A percentile compares a stretch with the other conserved stretches of the same genome.
Evolutionary conservation across 495 filamentous ascomycete species (phyloP).

Genomic region (Acidiella bohemica): DNA sequence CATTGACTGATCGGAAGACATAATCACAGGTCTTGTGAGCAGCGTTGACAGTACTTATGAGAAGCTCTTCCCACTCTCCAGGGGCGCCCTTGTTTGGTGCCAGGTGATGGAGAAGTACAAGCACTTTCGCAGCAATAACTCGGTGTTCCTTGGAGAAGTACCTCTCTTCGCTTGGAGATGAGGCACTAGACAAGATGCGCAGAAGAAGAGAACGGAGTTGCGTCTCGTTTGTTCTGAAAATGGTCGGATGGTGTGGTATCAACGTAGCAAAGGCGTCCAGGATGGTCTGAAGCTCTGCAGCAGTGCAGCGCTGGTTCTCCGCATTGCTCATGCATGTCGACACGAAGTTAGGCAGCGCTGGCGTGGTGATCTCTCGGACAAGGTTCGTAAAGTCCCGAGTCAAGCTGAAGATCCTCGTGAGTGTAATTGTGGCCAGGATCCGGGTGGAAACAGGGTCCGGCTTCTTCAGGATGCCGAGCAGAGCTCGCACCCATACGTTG

Average conservation of each 20-base stretch:
- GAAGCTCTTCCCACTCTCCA: slow-evolving; percentile 58
- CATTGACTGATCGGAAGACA: slow-evolving; percentile 60
- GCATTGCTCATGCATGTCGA: slow-evolving; percentile 49
- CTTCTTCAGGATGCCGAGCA: slow-evolving; percentile 59
- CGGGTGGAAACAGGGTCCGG: slow-evolving; percentile 57
- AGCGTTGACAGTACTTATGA: slow-evolving; percentile 43
- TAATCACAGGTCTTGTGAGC: slow-evolving; percentile 56
- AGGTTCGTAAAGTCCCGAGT: slow-evolving; percentile 69
- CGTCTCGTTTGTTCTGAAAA: slow-evolving; percentile 56
- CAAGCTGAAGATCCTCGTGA: slow-evolving; percentile 69
- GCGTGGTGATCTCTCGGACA: slow-evolving; percentile 77
- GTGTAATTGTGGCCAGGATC: slow-evolving; percentile 55
- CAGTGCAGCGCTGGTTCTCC: slow-evolving; percentile 24
- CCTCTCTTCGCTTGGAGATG: slow-evolving; percentile 16
- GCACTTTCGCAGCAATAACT: slow-evolving; percentile 43
- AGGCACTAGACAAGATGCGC: slow-evolving; percentile 44
- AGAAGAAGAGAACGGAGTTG: slow-evolving; percentile 50
- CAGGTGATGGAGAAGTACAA: slow-evolving; percentile 56
- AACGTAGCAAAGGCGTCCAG: slow-evolving; percentile 51
- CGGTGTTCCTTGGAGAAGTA: slow-evolving; percentile 17
- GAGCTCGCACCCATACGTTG: slow-evolving; percentile 55
- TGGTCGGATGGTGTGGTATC: slow-evolving; percentile 62
- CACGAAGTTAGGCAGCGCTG: slow-evolving; percentile 60
- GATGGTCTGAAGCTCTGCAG: slow-evolving; percentile 44
- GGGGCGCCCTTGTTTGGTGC: slow-evolving; percentile 58